These are phyloP conservation scores for Botrytis squamosa DNA, from an alignment of 2,329 filamentous ascomycete species.

Conservation along the genomic window DNA sequence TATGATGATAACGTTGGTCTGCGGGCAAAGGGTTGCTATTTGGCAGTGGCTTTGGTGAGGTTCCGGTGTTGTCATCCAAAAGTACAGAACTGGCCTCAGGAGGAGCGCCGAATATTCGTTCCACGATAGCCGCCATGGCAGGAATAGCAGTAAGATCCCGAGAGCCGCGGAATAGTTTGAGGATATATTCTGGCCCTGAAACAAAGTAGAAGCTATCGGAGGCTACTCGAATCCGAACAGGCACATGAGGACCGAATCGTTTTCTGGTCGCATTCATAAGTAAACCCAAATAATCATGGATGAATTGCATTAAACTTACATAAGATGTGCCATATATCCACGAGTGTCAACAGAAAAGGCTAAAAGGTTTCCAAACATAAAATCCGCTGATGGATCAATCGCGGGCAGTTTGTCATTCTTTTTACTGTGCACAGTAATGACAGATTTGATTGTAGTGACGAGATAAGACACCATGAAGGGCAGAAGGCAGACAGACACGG, in stretches of 20 bases:
- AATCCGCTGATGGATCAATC: slow-evolving; percentile 27
- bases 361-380: slow-evolving; percentile 28
- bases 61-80: slow-evolving; percentile 27
- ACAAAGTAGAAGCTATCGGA: slow-evolving; percentile 27
- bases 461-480: slow-evolving; percentile 19
- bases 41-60: slow-evolving; percentile 23
- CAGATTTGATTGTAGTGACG: slow-evolving; percentile 21
- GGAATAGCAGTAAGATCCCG: slow-evolving; percentile 25
- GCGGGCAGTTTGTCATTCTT: slow-evolving; percentile 23
- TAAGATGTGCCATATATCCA: slow-evolving; percentile 21
- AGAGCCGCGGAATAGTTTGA: slow-evolving; percentile 27
- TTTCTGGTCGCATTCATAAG: slow-evolving; percentile 19
- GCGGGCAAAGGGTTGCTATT: slow-evolving; percentile 22
- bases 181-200: slow-evolving; percentile 27
- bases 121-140: slow-evolving; percentile 8
- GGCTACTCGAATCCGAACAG: slow-evolving; percentile 26
- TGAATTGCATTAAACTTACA: slow-evolving; percentile 12
- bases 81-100: slow-evolving; percentile 12
- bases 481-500: background rate
- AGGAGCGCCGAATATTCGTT: slow-evolving; percentile 27
- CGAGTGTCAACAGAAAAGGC: slow-evolving; percentile 27
- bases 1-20: slow-evolving; percentile 27
- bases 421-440: slow-evolving; percentile 12
- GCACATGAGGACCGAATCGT: slow-evolving; percentile 24
- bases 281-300: background rate